Evolutionary conservation across 1,284 basidiomycete genomes (phyloP), one percentile per base, ranked within the genome.

Genomic region (Fomitiporia mediterranea): DNA sequence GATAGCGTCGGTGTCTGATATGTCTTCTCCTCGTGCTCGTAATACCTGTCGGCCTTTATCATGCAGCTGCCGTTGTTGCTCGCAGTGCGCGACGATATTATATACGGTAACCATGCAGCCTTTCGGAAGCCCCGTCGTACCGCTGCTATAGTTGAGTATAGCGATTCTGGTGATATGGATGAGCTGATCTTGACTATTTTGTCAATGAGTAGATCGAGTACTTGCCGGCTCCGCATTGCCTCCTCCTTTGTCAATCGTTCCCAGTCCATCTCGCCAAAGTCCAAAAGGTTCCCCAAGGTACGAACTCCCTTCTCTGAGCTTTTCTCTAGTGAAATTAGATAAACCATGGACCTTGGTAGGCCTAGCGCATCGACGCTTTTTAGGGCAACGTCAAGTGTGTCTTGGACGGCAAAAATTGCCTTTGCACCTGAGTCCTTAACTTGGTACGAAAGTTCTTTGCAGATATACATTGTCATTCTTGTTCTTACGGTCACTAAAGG

Each of bases 101-200:
- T 69, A 63, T 60, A 74, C 72, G 25, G 67, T 69, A 21, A 70
- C 71, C 57, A 58, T 60, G 27, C 60, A 61, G 7, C 62, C 62
- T 43, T 63, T 63, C 17, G 62, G 59, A 7, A 60, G 54, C 3
- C 62, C 62, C 5, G 61, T 62, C 9, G 68, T 74, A 13, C 73
- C 73, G 34, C 66, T 68, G 32, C 69, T 71, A 62, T 73, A 74
- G 56, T 71, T 72, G 19, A 74, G 62, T 39, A 57, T 42, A 9
- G 55, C 56, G n/a, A 58, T 58, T 11, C 61, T 62, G 32, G 21
- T 8, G 9, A 30, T 8, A 38, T 23, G n/a, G 3, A 21, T 39
- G 28, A 19, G 9, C 44, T 19, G 13, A 30, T 38, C 23, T 27
- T 15, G 15, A 8, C 28, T 11, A 9, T 19, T 2, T 11, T 19